Evolutionary conservation across 2,329 filamentous ascomycete species (phyloP), one percentile per base, ranked within the genome.

Genomic region (Fonsecaea pedrosoi): DNA sequence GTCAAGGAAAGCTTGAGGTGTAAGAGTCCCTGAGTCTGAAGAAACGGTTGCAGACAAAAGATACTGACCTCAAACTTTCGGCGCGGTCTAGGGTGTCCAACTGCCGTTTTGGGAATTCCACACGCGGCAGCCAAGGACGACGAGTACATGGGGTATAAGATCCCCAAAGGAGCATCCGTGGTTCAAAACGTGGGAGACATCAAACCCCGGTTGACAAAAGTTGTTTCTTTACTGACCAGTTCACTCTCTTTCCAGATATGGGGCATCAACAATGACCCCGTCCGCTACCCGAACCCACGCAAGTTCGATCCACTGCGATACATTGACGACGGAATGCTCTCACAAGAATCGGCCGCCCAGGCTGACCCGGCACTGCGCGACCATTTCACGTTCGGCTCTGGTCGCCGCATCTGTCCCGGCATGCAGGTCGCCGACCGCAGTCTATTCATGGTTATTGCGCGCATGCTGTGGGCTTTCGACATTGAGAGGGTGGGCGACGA

Each of bases 81-180:
- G 32, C 13, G 37, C 37, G 21, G 54, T 21, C 12, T 37, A 54
- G 48, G 48, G 48, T 54, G 48, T 54, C 58, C 45, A 32, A 54
- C 60, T 32, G 18, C 45, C 30, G 45, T 40, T 18, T 7, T 82
- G 0, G 82, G 79, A 0, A 78, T 81, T 1, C 83, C 83, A 0
- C 56, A 60, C 21, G 56, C 56, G 12, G 34, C 40, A 12, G n/a
- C 35, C 9, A 45, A 32, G n/a, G 40, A 42, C 13, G 56, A 60
- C 35, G 56, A 34, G 18, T 60, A 60, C 56, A 48, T 12, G 40
- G 56, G 56, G 12, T 60, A 60, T 32, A 42, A 32, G 40, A 60
- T 60, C 21, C 56, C 56, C 40, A 37, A 32, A 48, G 56, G 56
- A 45, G n/a, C 56, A 21, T 60, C 61, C n/a, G 73, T 86, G 0